Base-by-base conservation (phyloP, 495 filamentous ascomycete genomes). In the Penicillium bovifimosum region DNA sequence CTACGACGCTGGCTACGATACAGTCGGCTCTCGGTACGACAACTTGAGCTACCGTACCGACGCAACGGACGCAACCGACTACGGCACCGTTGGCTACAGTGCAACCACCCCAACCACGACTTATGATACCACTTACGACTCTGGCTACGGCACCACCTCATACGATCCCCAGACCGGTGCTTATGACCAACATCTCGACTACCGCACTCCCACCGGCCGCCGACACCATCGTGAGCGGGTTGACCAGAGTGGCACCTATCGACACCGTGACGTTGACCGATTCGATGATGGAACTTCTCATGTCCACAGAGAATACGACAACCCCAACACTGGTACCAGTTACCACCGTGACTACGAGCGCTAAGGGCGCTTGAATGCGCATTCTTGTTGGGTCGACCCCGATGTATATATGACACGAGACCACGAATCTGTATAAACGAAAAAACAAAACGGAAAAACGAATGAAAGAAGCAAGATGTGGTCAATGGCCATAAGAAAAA, bases 121-220 rank as follows among this genome's bases (percentile, higher is more conserved):
- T 13, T 73, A 78, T 47, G 67, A 71, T 47, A 66, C 68, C 31
- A 66, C 63, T 14, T 72, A 74, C 41, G 68, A 62, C 41, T 56
- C 57, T 24, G 69, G 71, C 16, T 71, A 70, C 32, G 71, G 70
- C 24, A 64, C 62, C 20, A 76, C 77, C 26, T 26, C 66, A 20
- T 72, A 71, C 9, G 62, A 68, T 27, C 70, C 69, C 26, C 56
- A 48, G 51, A 73, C 54, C 20, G 68, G 70, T 10, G 62, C 69
- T 20, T 74, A 74, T 38, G 69, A 72, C 41, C 69, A 74, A 47
- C 65, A 72, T 20, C 55, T 72, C 24, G 71, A 74, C 44, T 74
- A 72, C 41, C 41, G 41, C 29, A 65, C 66, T 13, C 61, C 58
- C 10, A 59, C 34, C n/a, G 54, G 61, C 1, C 61, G 63, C 18